Conservation (phyloP, 441 rosid genomes). For the Codiaeum variegatum region DNA sequence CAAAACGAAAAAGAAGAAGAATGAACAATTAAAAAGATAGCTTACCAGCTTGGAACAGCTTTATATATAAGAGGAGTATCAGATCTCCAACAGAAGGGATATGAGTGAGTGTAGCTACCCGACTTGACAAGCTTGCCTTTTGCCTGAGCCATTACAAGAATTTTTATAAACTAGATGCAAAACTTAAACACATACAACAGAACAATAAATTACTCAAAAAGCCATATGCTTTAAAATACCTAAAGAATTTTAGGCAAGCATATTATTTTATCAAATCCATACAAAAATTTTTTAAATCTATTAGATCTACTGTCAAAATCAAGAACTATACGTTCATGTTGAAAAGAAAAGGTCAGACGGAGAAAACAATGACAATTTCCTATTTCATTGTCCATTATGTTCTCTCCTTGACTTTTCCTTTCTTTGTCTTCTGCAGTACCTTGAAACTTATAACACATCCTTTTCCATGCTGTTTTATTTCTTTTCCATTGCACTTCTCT, state of each 20-base stretch:
- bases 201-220: neutral
- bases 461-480: neutral
- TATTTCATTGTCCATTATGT: neutral
- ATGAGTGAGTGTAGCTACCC: slow-evolving; percentile 78
- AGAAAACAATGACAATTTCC: neutral
- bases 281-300: neutral
- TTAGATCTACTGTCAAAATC: neutral
- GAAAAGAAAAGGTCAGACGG: neutral
- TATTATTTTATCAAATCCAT: neutral
- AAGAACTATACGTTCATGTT: neutral
- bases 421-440: neutral
- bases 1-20: neutral
- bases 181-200: slow-evolving; percentile 7
- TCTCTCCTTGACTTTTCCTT: neutral
- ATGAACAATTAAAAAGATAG: slow-evolving; percentile 4
- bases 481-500: neutral
- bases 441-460: neutral
- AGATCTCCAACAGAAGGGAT: slow-evolving; percentile 96
- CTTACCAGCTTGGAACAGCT: slow-evolving; percentile 98
- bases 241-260: neutral
- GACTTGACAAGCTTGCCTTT: slow-evolving; percentile 90
- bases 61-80: slow-evolving; percentile 94
- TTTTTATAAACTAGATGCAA: slow-evolving; percentile 7
- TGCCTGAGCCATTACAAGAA: slow-evolving; percentile 47
- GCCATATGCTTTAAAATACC: neutral